Evolutionary conservation across 2,329 filamentous ascomycete species (phyloP).

Genomic region (Elsinoe ampelina): DNA sequence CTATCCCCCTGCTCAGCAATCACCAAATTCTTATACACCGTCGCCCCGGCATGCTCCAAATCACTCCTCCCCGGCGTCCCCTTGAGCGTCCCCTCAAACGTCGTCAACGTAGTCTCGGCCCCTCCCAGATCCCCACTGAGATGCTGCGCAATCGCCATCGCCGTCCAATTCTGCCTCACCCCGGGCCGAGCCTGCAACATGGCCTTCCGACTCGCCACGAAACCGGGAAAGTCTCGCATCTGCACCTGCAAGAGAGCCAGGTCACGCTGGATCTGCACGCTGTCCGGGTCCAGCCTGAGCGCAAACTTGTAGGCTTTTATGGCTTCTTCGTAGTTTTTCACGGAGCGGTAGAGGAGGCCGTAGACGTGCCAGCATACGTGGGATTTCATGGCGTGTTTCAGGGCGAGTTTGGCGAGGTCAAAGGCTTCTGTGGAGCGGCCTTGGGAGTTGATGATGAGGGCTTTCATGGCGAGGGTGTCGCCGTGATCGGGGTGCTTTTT

Average conservation of each 20-base stretch:
- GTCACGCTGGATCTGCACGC: slow-evolving; percentile 85
- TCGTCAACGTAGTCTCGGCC: slow-evolving; percentile 83
- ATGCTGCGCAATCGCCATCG: slow-evolving; percentile 88
- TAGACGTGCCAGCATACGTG: slow-evolving; percentile 99
- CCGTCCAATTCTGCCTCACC: slow-evolving; percentile 90
- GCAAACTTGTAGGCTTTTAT: slow-evolving; percentile 99
- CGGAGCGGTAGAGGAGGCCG: slow-evolving; percentile 80
- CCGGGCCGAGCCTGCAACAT: slow-evolving; percentile 82
- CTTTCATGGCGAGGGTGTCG: slow-evolving; percentile 98
- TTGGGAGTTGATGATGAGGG: slow-evolving; percentile 86
- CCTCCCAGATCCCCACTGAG: slow-evolving; percentile 74
- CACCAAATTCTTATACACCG: slow-evolving; percentile 89
- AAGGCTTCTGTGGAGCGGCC: slow-evolving; percentile 93
- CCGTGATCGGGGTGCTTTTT: slow-evolving; percentile 93
- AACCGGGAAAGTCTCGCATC: slow-evolving; percentile 91
- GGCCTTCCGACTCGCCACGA: slow-evolving; percentile 75
- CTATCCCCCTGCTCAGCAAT: slow-evolving; percentile 84
- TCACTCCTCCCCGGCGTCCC: slow-evolving; percentile 65
- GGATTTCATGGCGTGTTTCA: slow-evolving; percentile 96
- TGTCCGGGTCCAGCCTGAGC: slow-evolving; percentile 85
- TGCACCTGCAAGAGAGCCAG: slow-evolving; percentile 88
- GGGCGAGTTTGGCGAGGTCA: slow-evolving; percentile 77
- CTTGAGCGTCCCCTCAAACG: slow-evolving; percentile 90
- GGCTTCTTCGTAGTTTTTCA: slow-evolving; percentile 97
- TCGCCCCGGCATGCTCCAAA: slow-evolving; percentile 85